Evolutionary conservation across 2,329 filamentous ascomycete species (phyloP).

Genomic region (Xylariaceae sp.): DNA sequence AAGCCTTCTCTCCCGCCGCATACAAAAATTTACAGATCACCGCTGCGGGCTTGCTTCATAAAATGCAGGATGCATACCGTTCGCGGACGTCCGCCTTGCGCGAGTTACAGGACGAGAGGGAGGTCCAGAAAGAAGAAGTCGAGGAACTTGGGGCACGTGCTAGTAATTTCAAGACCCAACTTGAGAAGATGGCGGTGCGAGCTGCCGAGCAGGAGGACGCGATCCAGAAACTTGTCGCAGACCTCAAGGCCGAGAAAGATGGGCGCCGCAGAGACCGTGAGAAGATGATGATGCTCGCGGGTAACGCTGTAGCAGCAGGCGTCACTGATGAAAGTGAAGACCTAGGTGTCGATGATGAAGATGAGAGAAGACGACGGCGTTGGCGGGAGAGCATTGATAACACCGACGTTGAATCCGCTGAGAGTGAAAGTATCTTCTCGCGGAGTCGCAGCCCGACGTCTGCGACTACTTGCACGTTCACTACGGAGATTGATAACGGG

Average conservation of each 20-base stretch:
- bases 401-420: constrained; percentile 49
- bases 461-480: constrained; percentile 33
- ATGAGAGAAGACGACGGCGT: constrained; percentile 38
- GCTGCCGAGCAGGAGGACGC: constrained; percentile 51
- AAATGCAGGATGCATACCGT: constrained; percentile 57
- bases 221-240: constrained; percentile 47
- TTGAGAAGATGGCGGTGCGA: constrained; percentile 55
- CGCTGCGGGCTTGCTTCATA: constrained; percentile 51
- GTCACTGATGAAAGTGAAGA: constrained; percentile 47
- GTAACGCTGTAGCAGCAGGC: too few species aligned
- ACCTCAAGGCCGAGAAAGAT: constrained; percentile 49
- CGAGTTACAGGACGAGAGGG: constrained; percentile 51
- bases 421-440: constrained; percentile 56
- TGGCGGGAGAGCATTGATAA: constrained; percentile 38
- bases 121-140: constrained; percentile 50
- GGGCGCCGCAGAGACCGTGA: constrained; percentile 39
- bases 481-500: constrained; percentile 14
- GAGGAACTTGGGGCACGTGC: constrained; percentile 53
- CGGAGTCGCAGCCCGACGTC: constrained; percentile 55
- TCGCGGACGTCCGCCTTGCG: constrained; percentile 46
- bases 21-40: constrained; percentile 60
- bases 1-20: constrained; percentile 54
- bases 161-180: constrained; percentile 53
- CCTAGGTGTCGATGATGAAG: constrained; percentile 51
- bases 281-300: constrained; percentile 20